Evolutionary conservation across 2,329 filamentous ascomycete species (phyloP).

Genomic region (Aspergillus aculeatinus): DNA sequence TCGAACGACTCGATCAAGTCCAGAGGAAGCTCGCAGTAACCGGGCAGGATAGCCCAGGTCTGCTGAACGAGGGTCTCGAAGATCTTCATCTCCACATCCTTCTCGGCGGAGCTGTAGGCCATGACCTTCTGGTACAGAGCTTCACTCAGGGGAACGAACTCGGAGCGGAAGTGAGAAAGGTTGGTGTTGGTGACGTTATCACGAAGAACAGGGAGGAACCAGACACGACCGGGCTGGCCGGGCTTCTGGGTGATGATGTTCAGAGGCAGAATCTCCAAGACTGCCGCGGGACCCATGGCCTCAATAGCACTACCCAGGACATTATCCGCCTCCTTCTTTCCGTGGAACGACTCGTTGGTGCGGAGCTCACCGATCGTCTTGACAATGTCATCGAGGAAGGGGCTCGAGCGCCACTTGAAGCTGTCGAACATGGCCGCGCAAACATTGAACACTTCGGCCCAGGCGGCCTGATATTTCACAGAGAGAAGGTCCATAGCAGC

Average conservation of each 20-base stretch:
- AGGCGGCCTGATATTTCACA: constrained; percentile 89
- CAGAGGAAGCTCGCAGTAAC: constrained; percentile 89
- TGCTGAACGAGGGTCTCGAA: constrained; percentile 96
- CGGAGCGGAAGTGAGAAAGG: constrained; percentile 77
- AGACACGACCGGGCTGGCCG: constrained; percentile 81
- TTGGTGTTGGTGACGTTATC: constrained; percentile 88
- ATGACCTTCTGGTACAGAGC: constrained; percentile 84
- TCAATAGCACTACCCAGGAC: constrained; percentile 84
- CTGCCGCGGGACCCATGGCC: constrained; percentile 84
- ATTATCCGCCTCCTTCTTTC: constrained; percentile 91
- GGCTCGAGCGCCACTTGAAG: constrained; percentile 78
- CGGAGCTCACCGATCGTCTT: constrained; percentile 83
- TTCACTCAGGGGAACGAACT: constrained; percentile 87
- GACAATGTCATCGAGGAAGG: constrained; percentile 72
- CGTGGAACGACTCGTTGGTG: constrained; percentile 80
- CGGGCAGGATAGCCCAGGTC: constrained; percentile 89
- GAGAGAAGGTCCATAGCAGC: constrained; percentile 72
- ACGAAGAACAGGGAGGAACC: constrained; percentile 88
- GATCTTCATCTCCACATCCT: constrained; percentile 95
- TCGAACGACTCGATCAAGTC: constrained; percentile 78
- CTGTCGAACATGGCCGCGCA: constrained; percentile 83
- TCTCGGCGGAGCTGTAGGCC: constrained; percentile 76
- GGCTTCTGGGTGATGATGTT: constrained; percentile 77
- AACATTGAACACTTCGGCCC: constrained; percentile 91
- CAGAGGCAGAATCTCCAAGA: constrained; percentile 78